Evolutionary conservation across 129 eudicot species (phyloP), one percentile per base, ranked within the genome.

Genomic region (Tagetes patula): DNA sequence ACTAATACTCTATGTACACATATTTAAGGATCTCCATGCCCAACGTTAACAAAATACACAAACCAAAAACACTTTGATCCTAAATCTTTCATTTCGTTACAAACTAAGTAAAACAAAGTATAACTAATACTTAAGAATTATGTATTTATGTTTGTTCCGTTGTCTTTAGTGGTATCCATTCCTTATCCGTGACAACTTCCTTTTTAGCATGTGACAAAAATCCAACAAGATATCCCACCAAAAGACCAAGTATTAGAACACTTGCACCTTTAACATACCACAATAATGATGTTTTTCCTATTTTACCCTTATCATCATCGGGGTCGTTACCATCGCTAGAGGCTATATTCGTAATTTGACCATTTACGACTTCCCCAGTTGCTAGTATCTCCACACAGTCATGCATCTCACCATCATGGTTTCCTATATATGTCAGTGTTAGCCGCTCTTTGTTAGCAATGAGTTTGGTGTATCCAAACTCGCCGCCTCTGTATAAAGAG

Each of bases 401-500:
- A 40, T 95, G 99, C 39, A 82, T 89, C 75, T 86, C 84, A 1
- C 99, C 99, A 39, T 95, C 97, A 77, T 91, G 97, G 77, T 95
- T 95, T 62, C 96, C 97, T 12, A 91, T 89, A 43, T 88, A 95
- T 6, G 89, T 90, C 33, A 95, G 62, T 9, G 88, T 88, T 11
- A 91, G 91, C 42, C 80, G 88, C 76, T 91, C 86, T 68, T 73
- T 95, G 48, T 86, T 83, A 27, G 97, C 99, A 6, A 54, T 14
- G 49, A 95, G 91, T 80, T 87, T 83, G 30, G 92, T 85, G 69
- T 95, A 95, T 60, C 97, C 99, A 88, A 95, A 90, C 85, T 86
- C 99, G n/a, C 97, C 96, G 20, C 94, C 93, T 9, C 99, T 83
- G 32, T 83, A 95, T 76, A 90, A 14, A 1, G 99, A 95, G 63